Base-by-base conservation (phyloP, 805 yeast genomes). In the Dipodascus geniculatus region DNA sequence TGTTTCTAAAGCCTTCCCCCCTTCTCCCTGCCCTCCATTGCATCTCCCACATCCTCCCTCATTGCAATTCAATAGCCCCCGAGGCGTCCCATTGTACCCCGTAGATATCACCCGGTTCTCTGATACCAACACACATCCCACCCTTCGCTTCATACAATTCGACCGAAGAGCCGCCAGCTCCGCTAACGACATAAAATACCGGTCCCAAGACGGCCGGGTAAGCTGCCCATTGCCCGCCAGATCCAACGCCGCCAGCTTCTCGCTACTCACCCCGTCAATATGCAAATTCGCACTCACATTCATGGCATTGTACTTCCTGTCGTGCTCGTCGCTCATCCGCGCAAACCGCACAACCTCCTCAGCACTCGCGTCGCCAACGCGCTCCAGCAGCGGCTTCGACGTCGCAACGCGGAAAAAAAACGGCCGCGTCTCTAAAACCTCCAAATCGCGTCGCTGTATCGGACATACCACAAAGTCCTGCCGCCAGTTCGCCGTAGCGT, bases 71-170 rank as follows among this genome's bases (percentile, higher is more conserved):
- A 74, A 72, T 61, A 88, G 70, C 55, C 89, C 87, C 47, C 96
- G 76, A 9, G 99, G 98, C 0, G 99, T 93, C 1, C 99, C 99
- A 63, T 93, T 93, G 68, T 93, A 93, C 0, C 99, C 99, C 0
- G 99, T 93, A 1, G 98, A 93, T 23, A 93, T 77, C 23, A 93
- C 95, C 54, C 97, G 74, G 42, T 79, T 80, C 49, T 87, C 93
- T 52, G 88, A 76, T 1, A 88, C 96, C 17, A 93, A 79, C 6
- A 93, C 98, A 68, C 98, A 91, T 0, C 99, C 99, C 2, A 93
- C 99, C 52, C 96, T 76, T 55, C 99, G 73, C 68, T 93, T 93
- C 98, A 93, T 93, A 71, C 99, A 93, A 61, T 93, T 93, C 23
- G 95, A 83, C 59, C 99, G 74, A 49, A 83, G 72, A 0, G 99